These are phyloP conservation scores for Parathielavia appendiculata DNA, from an alignment of 495 filamentous ascomycete species.

Conservation along the genomic window DNA sequence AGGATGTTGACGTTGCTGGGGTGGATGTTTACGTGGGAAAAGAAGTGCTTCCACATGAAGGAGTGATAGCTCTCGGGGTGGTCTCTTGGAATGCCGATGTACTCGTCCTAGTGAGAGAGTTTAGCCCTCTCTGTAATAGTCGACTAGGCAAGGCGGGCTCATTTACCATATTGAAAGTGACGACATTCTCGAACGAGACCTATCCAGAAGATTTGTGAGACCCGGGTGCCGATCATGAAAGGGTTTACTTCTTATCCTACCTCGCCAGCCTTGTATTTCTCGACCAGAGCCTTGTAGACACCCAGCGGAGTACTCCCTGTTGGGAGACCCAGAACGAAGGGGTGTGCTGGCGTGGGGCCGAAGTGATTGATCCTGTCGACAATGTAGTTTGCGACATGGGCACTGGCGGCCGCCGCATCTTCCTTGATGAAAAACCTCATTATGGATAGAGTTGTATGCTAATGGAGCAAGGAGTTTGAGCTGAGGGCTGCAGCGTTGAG, in stretches of 20 bases:
- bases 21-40: conserved; percentile 77
- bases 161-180: conserved; percentile 90
- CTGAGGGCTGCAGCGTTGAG: not conserved
- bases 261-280: conserved; percentile 67
- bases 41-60: conserved; percentile 90
- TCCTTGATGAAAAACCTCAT: conserved; percentile 86
- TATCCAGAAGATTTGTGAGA: conserved; percentile 17
- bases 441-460: conserved; percentile 15
- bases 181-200: conserved; percentile 81
- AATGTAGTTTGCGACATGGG: conserved; percentile 79
- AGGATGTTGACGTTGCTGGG: conserved; percentile 79
- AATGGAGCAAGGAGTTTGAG: not conserved
- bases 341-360: conserved; percentile 60
- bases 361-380: conserved; percentile 71
- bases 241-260: conserved; percentile 18
- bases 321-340: conserved; percentile 79
- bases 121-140: not conserved
- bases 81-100: conserved; percentile 73
- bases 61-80: conserved; percentile 82
- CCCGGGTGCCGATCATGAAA: not conserved
- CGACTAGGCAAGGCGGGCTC: not conserved
- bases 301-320: conserved; percentile 75
- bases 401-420: conserved; percentile 57
- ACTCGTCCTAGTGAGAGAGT: conserved; percentile 61
- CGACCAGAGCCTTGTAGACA: conserved; percentile 72